A percentile compares a stretch with the other conserved stretches of the same genome.
Evolutionary conservation across 2,329 filamentous ascomycete genomes (phyloP).

Genomic region (Xylaria polymorpha): DNA sequence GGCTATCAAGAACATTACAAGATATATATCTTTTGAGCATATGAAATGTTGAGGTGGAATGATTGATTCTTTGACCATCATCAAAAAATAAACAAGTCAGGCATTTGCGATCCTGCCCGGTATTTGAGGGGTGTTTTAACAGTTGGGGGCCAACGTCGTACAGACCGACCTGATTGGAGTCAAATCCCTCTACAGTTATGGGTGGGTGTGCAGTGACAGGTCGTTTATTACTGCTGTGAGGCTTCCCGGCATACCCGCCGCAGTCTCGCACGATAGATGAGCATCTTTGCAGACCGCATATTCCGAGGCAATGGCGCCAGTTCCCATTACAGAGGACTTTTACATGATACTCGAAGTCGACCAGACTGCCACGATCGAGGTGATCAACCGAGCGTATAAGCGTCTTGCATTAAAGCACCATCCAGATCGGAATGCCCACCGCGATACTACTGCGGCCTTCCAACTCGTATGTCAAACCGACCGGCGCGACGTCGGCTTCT

Average conservation of each 20-base stretch:
- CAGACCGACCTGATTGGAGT: neutral
- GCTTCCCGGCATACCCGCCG: neutral
- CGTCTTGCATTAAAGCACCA: constrained; percentile 21
- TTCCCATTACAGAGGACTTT: constrained; percentile 24
- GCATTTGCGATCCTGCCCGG: too few relatives aligned
- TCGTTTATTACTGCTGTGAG: neutral
- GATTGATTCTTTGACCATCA: too few relatives aligned
- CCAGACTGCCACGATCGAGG: constrained; percentile 11
- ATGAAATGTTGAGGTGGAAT: too few relatives aligned
- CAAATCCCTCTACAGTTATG: too few relatives aligned
- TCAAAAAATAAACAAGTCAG: too few relatives aligned
- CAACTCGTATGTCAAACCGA: constrained; percentile 8
- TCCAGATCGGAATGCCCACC: constrained; percentile 21
- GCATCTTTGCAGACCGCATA: neutral
- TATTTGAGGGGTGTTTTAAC: neutral
- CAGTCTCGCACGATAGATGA: neutral
- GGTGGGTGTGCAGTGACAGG: neutral
- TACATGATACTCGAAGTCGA: constrained; percentile 30
- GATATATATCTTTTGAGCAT: too few relatives aligned
- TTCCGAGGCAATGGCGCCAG: constrained; percentile 17
- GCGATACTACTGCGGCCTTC: constrained; percentile 14
- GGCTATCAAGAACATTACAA: too few relatives aligned
- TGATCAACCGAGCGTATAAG: constrained; percentile 17
- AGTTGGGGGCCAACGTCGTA: constrained; percentile 1
- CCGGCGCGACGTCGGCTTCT: neutral